A percentile compares a stretch with the other conserved stretches of the same genome.
These are phyloP conservation scores for Tylopilus sp. DNA, from an alignment of 768 basidiomycete species.

Conservation along the genomic window DNA sequence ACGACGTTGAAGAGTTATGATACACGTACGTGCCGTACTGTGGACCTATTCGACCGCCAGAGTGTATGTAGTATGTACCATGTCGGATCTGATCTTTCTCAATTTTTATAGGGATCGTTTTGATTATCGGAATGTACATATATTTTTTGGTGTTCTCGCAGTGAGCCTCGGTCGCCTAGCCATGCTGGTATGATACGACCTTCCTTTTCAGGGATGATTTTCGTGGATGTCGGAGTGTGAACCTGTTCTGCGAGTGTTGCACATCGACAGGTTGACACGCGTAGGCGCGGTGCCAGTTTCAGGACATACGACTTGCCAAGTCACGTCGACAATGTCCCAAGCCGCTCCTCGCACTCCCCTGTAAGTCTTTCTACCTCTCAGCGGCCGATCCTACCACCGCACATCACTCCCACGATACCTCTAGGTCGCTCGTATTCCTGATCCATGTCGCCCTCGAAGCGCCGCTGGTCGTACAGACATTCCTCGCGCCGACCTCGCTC, in stretches of 20 bases:
- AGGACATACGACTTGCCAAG: not conserved
- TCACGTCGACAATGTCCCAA: slow-evolving; percentile 17
- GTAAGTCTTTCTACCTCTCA: slow-evolving; percentile 28
- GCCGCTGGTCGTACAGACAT: slow-evolving; percentile 73
- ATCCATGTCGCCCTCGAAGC: slow-evolving; percentile 78
- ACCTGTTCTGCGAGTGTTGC: not conserved
- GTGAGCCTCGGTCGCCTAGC: not conserved
- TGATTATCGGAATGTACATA: not conserved
- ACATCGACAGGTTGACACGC: not conserved
- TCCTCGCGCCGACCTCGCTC: slow-evolving; percentile 56
- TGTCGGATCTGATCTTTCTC: slow-evolving; percentile 5
- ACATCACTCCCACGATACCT: not conserved
- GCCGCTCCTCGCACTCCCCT: slow-evolving; percentile 36
- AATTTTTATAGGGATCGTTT: not conserved
- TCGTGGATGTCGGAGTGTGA: slow-evolving; percentile 26
- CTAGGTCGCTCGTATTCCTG: slow-evolving; percentile 66
- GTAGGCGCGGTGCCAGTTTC: not conserved
- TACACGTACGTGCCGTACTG: not conserved
- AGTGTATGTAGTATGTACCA: slow-evolving; percentile 4
- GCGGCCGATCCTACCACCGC: not conserved
- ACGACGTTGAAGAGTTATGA: slow-evolving; percentile 28
- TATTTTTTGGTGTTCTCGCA: not conserved
- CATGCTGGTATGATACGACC: not conserved
- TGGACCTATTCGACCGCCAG: not conserved
- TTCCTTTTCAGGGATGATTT: slow-evolving; percentile 24